phyloP scores from a whole-genome alignment of 208 protist genomes.

The Porcisia deanei region DNA sequence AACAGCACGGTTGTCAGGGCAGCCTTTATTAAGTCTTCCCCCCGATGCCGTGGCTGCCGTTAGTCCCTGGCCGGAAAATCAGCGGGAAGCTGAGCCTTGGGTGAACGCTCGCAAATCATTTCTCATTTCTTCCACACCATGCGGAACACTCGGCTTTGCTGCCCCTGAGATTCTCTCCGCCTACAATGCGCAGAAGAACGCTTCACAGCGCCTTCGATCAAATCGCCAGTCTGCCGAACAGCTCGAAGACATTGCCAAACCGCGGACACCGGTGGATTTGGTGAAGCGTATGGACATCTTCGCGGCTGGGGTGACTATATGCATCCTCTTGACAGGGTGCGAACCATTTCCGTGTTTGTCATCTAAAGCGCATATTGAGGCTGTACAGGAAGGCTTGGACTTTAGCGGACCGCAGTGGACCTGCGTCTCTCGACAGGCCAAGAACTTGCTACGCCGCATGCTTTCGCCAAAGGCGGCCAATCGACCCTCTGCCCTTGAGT shows the following conservation, averaged over 20 bases:
- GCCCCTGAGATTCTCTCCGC: conserved; percentile 55
- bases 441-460: conserved; percentile 47
- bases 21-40: conserved; percentile 9
- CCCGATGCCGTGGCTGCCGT: conserved; percentile 1
- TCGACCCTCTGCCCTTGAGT: conserved; percentile 52
- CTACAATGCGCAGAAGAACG: conserved; percentile 37
- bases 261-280: conserved; percentile 37
- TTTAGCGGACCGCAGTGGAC: conserved; percentile 48
- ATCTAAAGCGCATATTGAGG: conserved; percentile 43
- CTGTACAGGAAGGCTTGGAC: conserved; percentile 39
- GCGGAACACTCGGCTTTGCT: conserved; percentile 55
- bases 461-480: conserved; percentile 35
- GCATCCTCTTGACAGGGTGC: conserved; percentile 59
- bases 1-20: background rate
- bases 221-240: conserved; percentile 5
- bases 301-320: conserved; percentile 54
- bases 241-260: conserved; percentile 3
- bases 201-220: conserved; percentile 9
- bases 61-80: background rate
- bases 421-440: conserved; percentile 48
- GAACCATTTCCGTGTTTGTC: conserved; percentile 53
- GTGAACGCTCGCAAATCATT: conserved; percentile 10
- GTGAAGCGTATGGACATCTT: conserved; percentile 72
- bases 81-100: background rate
- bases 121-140: conserved; percentile 44